These are phyloP conservation scores for Cryptococcus wingfieldii DNA, from an alignment of 1,284 basidiomycete species.

Conservation along the genomic window DNA sequence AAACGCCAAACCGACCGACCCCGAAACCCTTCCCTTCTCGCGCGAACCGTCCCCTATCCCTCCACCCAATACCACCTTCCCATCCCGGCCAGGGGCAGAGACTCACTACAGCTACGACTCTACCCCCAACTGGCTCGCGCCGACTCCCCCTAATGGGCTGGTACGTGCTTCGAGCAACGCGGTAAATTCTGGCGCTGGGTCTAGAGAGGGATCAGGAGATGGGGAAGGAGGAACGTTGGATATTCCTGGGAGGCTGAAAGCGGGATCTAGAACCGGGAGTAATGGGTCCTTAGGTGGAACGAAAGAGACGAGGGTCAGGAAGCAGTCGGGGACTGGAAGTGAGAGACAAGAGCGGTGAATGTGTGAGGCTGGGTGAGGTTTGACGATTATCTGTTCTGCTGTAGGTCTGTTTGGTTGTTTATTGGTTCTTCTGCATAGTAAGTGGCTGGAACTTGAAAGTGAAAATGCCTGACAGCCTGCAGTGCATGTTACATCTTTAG, in stretches of 20 bases:
- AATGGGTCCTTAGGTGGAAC: too few relatives aligned
- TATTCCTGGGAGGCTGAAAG: neutral
- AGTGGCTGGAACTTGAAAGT: neutral
- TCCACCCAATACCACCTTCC: slow-evolving; percentile 5
- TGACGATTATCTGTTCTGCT: too few relatives aligned
- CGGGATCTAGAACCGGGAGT: neutral
- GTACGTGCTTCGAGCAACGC: too few relatives aligned
- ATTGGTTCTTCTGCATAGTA: too few relatives aligned
- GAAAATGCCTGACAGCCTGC: neutral
- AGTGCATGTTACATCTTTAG: neutral
- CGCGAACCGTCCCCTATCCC: slow-evolving; percentile 32
- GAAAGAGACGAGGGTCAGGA: too few relatives aligned
- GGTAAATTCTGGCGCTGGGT: too few relatives aligned
- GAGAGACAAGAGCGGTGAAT: too few relatives aligned
- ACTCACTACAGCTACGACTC: slow-evolving; percentile 16
- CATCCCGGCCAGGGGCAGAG: slow-evolving; percentile 3
- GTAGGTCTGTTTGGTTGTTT: too few relatives aligned
- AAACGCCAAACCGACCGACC: slow-evolving; percentile 12
- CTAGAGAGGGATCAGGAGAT: too few relatives aligned
- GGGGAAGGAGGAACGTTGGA: neutral
- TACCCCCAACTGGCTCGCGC: neutral
- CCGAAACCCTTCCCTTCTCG: slow-evolving; percentile 28
- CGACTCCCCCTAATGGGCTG: too few relatives aligned
- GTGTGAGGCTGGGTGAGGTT: too few relatives aligned
- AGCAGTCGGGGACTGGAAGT: too few relatives aligned